phyloP scores from a whole-genome alignment of 1,284 basidiomycete genomes.

The Microstroma glucosiphilum region DNA sequence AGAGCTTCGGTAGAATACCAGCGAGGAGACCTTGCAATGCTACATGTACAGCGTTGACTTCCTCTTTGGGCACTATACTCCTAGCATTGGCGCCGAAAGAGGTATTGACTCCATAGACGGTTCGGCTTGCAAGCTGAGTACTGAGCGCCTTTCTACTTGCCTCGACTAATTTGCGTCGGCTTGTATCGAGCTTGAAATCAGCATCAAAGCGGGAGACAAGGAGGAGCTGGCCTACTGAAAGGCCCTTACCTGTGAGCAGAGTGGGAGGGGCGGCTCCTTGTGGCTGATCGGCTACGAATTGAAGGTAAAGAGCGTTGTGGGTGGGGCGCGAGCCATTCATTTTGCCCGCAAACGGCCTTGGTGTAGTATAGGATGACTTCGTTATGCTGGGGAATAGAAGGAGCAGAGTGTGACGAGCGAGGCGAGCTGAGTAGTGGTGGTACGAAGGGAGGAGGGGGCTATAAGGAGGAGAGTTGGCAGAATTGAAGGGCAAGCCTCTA shows the following conservation, averaged over 20 bases:
- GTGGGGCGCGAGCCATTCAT: neutral
- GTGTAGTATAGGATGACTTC: too few relatives aligned
- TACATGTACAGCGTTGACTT: neutral
- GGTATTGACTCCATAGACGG: conserved; percentile 5
- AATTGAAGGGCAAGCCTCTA: too few relatives aligned
- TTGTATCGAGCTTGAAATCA: neutral
- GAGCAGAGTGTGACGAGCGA: too few relatives aligned
- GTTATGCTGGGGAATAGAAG: too few relatives aligned
- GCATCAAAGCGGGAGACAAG: neutral
- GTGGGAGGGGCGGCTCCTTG: neutral
- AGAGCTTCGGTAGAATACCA: neutral
- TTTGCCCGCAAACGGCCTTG: too few relatives aligned
- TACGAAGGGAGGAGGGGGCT: too few relatives aligned
- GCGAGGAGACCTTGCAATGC: conserved; percentile 1
- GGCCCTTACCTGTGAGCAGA: neutral
- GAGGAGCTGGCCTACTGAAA: neutral
- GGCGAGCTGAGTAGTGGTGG: too few relatives aligned
- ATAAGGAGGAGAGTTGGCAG: too few relatives aligned
- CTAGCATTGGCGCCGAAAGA: neutral
- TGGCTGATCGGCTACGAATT: neutral
- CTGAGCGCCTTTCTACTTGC: neutral
- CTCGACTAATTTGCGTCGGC: neutral
- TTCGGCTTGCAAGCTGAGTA: neutral
- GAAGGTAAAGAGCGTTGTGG: conserved; percentile 2
- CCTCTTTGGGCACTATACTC: neutral